Percentiles rank a stretch among this genome's conserved stretches.
phyloP scores from a whole-genome alignment of 2,329 filamentous ascomycete genomes.

The Arthrobotrys sphaeroides region DNA sequence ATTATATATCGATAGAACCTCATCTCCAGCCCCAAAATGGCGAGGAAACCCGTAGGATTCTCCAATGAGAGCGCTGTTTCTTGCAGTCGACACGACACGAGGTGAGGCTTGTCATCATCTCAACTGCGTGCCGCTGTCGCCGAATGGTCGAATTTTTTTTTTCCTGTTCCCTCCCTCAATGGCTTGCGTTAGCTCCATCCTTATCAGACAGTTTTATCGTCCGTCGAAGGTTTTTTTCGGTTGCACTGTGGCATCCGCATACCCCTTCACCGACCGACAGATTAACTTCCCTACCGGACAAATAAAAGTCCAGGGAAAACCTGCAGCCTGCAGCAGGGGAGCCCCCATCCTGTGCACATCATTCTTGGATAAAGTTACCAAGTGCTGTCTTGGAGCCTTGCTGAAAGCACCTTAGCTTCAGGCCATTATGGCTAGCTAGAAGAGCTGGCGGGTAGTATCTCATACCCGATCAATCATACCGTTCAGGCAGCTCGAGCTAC shows the following conservation, averaged over 20 bases:
- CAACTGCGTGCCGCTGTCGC: slow-evolving; percentile 31
- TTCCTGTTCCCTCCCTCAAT: too few species aligned
- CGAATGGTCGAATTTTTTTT: slow-evolving; percentile 44
- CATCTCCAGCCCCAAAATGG: slow-evolving; percentile 37
- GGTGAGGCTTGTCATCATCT: slow-evolving; percentile 19
- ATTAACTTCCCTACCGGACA: slow-evolving; percentile 33
- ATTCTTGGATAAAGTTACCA: neutral
- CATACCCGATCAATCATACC: slow-evolving; percentile 18
- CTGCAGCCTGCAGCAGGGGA: slow-evolving; percentile 21
- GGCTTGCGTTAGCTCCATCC: slow-evolving; percentile 39
- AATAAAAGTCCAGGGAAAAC: slow-evolving; percentile 30
- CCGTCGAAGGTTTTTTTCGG: slow-evolving; percentile 19
- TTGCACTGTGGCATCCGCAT: slow-evolving; percentile 15
- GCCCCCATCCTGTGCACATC: slow-evolving; percentile 38
- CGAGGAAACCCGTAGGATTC: slow-evolving; percentile 15
- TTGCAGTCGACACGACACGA: slow-evolving; percentile 16
- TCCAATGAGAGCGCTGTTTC: slow-evolving; percentile 7
- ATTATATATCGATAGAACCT: slow-evolving; percentile 13
- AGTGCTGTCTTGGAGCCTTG: slow-evolving; percentile 3
- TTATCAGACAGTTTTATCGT: slow-evolving; percentile 42
- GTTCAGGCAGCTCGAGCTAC: neutral
- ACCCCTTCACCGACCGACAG: neutral
- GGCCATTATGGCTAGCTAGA: slow-evolving; percentile 23
- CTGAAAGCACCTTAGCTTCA: slow-evolving; percentile 24
- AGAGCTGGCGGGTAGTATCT: slow-evolving; percentile 14